Evolutionary conservation across 2,329 filamentous ascomycete species (phyloP), one percentile per base, ranked within the genome.

Genomic region (Penicillium sp.): DNA sequence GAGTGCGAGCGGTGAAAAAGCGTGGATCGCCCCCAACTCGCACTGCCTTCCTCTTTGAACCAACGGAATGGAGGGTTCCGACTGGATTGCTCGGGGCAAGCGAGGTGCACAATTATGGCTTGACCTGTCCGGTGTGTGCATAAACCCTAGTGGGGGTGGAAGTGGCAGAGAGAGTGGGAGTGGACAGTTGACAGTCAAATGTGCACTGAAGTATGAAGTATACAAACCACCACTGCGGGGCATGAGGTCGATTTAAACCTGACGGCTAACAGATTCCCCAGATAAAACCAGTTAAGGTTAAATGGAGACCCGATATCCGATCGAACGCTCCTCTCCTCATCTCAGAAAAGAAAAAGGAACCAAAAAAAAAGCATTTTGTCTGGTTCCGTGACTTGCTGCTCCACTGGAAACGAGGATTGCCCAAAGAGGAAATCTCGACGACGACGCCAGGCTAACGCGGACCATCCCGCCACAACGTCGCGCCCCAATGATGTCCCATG

Each of bases 211-310:
- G 32, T 15, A 17, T 10, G n/a, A 42, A 29, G 39, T 42, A 42
- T 29, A 12, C 23, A n/a, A 17, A 10, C 7, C 34, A 4, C 17
- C 9, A 15, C 15, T 27, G 39, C 17, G 24, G 39, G 39, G 24
- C 39, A 42, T 15, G 10, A 42, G 7, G 39, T 42, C 24, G 39
- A 42, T 42, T 42, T 42, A 30, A 30, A 42, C 24, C 29, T 29
- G 23, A 10, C 24, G 39, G 39, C 39, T 42, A 30, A 20, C 39
- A 42, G 39, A 42, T 42, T 29, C 26, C 39, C 39, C 39, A 42
- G 39, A 42, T 42, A 7, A 24, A 27, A 9, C 23, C 17, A 29
- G 17, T 42, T 42, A 42, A 42, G 39, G 39, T 42, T 42, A 42
- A 42, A 42, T 42, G 39, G 24, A 20, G 26, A n/a, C 21, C 39